phyloP scores from a whole-genome alignment of 1,284 basidiomycete species.

The Naganishia sp. region DNA sequence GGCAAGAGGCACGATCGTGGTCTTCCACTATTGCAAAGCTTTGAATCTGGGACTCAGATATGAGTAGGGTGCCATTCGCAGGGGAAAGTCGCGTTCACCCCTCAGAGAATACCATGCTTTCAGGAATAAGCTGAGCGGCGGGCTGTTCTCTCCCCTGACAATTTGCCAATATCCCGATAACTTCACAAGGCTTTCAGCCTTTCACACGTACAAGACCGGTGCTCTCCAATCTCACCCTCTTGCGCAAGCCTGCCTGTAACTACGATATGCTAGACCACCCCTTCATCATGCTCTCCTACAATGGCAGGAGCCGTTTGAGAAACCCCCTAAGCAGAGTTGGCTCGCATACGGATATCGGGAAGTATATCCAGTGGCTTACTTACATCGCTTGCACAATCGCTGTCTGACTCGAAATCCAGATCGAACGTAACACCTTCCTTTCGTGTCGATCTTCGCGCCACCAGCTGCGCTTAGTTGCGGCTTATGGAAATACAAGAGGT shows the following conservation, averaged over 20 bases:
- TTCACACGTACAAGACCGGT: too few relatives aligned
- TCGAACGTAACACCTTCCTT: background rate
- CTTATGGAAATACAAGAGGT: background rate
- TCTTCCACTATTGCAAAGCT: too few relatives aligned
- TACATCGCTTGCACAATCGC: background rate
- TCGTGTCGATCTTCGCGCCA: background rate
- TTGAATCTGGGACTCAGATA: too few relatives aligned
- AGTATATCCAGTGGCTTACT: background rate
- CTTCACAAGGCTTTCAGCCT: too few relatives aligned
- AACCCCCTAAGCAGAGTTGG: background rate
- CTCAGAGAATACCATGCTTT: too few relatives aligned
- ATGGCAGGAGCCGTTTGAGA: background rate
- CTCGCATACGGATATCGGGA: background rate
- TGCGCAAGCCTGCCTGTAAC: background rate
- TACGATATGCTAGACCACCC: background rate
- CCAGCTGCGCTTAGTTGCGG: background rate
- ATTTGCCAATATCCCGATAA: too few relatives aligned
- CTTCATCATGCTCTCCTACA: background rate
- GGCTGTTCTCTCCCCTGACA: too few relatives aligned
- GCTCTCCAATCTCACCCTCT: background rate
- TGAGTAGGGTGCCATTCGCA: too few relatives aligned
- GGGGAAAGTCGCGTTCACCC: too few relatives aligned
- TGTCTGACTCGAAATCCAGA: background rate
- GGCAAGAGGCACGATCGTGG: too few relatives aligned
- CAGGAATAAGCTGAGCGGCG: too few relatives aligned